Evolutionary conservation across 768 basidiomycete species (phyloP), one percentile per base, ranked within the genome.

Genomic region (Favolaschia claudopus): DNA sequence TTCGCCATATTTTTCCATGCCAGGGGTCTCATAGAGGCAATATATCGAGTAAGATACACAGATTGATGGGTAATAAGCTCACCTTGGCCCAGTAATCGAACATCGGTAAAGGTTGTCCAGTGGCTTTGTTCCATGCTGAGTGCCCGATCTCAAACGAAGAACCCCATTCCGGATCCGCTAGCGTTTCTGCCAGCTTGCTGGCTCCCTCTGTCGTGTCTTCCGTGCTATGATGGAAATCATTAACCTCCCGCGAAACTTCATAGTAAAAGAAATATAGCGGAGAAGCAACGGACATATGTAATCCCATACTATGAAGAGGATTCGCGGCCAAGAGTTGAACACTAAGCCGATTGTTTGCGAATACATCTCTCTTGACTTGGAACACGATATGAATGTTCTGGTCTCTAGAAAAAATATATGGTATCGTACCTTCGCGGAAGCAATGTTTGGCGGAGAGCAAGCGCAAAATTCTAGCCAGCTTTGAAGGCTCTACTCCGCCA

Each of bases 261-360:
- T n/a, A n/a, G n/a, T n/a, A n/a, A n/a, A n/a, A 17, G 24, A 14
- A 42, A 29, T 15, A 14, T 12, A 48, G 14, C 25, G 2, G 9
- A n/a, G n/a, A n/a, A n/a, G n/a, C 4, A 36, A 36, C 45, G 10
- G 10, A 57, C 60, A 62, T 63, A 37, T 63, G 57, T 14, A 63
- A 29, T 14, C 62, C 57, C 5, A 56, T 61, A 40, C 64, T 60
- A 40, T 67, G 55, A 48, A 39, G 52, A 22, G 62, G 62, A 25
- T 63, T 59, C 5, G 62, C 43, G 19, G 57, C 28, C 27, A 63
- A 59, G 1, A 72, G 55, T 17, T 64, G 43, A 7, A 68, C 43
- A 52, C 65, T 68, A 20, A 74, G 63, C 5, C 69, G 61, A 33
- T 70, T 73, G 59, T 73, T 70, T 6, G 68, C 64, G 46, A 69